Evolutionary conservation across 2,329 filamentous ascomycete species (phyloP), one percentile per base, ranked within the genome.

Genomic region (Sporothrix variecibatus): DNA sequence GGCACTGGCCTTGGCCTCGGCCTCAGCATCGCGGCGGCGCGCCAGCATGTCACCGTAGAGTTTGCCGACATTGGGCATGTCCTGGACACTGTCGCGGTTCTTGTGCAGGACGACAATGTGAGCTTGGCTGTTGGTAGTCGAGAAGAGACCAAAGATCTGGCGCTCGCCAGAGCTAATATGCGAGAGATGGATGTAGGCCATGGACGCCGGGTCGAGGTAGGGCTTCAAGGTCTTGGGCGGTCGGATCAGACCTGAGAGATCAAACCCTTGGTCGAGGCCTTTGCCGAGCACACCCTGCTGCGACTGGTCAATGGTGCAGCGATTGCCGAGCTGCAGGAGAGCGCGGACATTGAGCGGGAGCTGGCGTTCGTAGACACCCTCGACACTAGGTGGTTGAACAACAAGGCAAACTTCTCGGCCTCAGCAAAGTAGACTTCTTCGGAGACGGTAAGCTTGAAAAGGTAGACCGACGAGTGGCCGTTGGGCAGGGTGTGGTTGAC

Each of bases 331-430:
- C 78, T 96, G 93, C 11, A 99, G 88, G 43, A 99, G 89, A 3
- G 95, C 96, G 56, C 95, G 90, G 67, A 97, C 89, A 76, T 93
- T 94, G 6, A 98, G 86, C 0, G 97, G 94, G 1, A 99, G 87
- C 77, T 97, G 93, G 79, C 92, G 95, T 84, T 99, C 97, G 80
- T 99, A 99, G 17, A 99, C 94, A 40, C 97, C 97, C 82, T 99
- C 96, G 1, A 99, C 93, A 81, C 94, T 97, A 0, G 94, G 80
- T 99, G 95, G 76, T 95, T 94, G 84, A 98, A 95, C 1, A 98
- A 85, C 38, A 92, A 84, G 1, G 92, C 90, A 75, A 98, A 92
- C 80, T 94, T 97, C 76, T 94, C 92, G 0, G 92, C 87, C 81
- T 98, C 94, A 62, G 91, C 90, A 75, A 97, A 90, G 82, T 97